Evolutionary conservation across 108 stramenopile genomes (phyloP).

Genomic region (Parietichytrium sp.): DNA sequence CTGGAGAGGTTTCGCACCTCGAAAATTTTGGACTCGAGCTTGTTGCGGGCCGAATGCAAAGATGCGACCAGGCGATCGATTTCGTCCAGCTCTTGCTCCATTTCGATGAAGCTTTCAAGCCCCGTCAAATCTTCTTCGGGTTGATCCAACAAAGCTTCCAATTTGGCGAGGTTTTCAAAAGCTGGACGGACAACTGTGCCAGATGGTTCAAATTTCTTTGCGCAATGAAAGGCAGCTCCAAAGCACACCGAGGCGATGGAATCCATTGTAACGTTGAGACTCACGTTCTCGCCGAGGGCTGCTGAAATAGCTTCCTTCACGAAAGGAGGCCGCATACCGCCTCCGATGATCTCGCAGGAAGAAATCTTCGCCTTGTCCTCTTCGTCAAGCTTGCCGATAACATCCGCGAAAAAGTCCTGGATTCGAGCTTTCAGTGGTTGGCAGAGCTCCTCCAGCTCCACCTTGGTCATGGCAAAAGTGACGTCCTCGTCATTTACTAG

Average conservation of each 20-base stretch:
- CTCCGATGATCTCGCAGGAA: constrained; percentile 30
- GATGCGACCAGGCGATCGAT: not conserved
- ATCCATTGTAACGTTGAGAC: constrained; percentile 32
- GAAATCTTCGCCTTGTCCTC: not conserved
- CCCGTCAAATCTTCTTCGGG: not conserved
- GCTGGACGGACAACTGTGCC: not conserved
- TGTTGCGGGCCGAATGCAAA: constrained; percentile 34
- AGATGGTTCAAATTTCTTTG: constrained; percentile 6
- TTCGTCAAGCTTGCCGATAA: not conserved
- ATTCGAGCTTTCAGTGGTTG: not conserved
- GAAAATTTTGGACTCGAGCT: constrained; percentile 39
- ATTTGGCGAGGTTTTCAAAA: constrained; percentile 25
- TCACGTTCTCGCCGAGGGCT: constrained; percentile 3
- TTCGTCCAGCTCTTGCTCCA: not conserved
- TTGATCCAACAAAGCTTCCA: not conserved
- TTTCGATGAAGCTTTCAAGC: not conserved
- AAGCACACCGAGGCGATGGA: not conserved
- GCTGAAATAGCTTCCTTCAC: constrained; percentile 27
- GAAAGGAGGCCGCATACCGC: constrained; percentile 42
- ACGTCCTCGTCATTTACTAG: constrained; percentile 37
- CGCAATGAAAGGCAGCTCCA: constrained; percentile 4
- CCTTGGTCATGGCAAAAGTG: not conserved
- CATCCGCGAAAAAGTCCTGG: not conserved
- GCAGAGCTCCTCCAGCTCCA: constrained; percentile 12
- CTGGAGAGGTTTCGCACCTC: constrained; percentile 4